Percentiles rank a stretch among this genome's conserved stretches.
phyloP scores from a whole-genome alignment of 164 flowering plant genomes.

The Berberis vulgaris region DNA sequence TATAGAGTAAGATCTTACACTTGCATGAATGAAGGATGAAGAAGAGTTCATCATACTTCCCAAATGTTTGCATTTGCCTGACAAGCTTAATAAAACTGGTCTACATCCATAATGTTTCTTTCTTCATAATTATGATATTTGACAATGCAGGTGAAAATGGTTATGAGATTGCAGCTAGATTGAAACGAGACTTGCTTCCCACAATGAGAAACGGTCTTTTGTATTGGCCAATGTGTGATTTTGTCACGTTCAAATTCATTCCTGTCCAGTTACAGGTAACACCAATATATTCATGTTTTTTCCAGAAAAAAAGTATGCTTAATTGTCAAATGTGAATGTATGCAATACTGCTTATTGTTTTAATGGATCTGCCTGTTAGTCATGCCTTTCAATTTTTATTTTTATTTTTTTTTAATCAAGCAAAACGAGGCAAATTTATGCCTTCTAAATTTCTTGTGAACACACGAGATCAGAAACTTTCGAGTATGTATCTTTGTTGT shows the following conservation, averaged over 20 bases:
- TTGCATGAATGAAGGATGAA: too few species aligned
- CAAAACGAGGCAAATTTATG: too few species aligned
- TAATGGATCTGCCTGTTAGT: too few species aligned
- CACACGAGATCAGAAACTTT: too few species aligned
- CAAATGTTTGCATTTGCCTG: too few species aligned
- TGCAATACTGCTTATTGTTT: background rate
- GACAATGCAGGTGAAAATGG: constrained; percentile 35
- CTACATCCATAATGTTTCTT: background rate
- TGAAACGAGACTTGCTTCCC: constrained; percentile 78
- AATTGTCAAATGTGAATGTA: background rate
- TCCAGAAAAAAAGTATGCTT: background rate
- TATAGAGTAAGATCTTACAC: too few species aligned
- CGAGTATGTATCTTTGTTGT: too few species aligned
- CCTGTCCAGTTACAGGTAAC: constrained; percentile 86
- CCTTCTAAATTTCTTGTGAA: too few species aligned
- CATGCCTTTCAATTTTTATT: too few species aligned
- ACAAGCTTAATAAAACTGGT: background rate
- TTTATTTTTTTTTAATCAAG: too few species aligned
- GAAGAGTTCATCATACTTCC: too few species aligned
- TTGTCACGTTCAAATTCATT: constrained; percentile 58
- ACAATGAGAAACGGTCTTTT: constrained; percentile 55
- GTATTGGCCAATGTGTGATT: constrained; percentile 88
- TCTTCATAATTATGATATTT: background rate
- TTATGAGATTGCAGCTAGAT: constrained; percentile 63
- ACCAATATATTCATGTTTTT: background rate